Conservation (phyloP, 257 asterid genomes). For the Scutellaria barbata region DNA sequence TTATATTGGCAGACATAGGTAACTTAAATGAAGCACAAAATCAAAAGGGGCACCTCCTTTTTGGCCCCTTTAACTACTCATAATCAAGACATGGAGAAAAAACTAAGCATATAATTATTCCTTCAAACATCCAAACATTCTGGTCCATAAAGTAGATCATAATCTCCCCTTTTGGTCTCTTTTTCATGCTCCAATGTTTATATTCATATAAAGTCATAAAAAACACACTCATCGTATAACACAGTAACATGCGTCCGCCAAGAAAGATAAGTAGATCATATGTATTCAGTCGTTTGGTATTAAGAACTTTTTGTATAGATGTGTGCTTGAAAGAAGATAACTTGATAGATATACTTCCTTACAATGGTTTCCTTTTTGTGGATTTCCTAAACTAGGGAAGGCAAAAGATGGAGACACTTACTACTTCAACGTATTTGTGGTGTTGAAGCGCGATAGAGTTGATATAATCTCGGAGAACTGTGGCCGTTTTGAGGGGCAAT, state of each 20-base stretch:
- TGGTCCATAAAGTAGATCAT: slow-evolving; percentile 30
- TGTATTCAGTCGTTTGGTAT: not conserved
- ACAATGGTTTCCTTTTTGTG: slow-evolving; percentile 12
- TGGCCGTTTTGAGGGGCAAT: slow-evolving; percentile 82
- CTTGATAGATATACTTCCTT: not conserved
- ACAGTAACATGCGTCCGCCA: not conserved
- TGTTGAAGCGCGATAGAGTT: slow-evolving; percentile 53
- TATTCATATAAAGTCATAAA: slow-evolving; percentile 4
- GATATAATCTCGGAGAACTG: slow-evolving; percentile 75
- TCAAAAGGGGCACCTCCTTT: slow-evolving; percentile 32
- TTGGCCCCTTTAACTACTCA: slow-evolving; percentile 44
- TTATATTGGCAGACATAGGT: slow-evolving; percentile 37
- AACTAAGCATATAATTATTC: slow-evolving; percentile 30
- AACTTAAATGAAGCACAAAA: slow-evolving; percentile 33
- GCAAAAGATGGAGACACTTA: slow-evolving; percentile 30
- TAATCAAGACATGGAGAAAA: slow-evolving; percentile 42
- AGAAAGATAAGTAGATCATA: not conserved
- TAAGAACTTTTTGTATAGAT: not conserved
- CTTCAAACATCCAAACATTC: slow-evolving; percentile 31
- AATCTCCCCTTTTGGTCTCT: slow-evolving; percentile 28
- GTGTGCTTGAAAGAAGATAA: not conserved
- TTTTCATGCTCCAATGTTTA: slow-evolving; percentile 20
- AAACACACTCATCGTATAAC: not conserved
- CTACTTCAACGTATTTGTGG: slow-evolving; percentile 51
- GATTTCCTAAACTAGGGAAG: slow-evolving; percentile 27